A percentile compares a stretch with the other conserved stretches of the same genome.
Evolutionary conservation across 1,284 basidiomycete genomes (phyloP).

Genomic region (Boletus putidus): DNA sequence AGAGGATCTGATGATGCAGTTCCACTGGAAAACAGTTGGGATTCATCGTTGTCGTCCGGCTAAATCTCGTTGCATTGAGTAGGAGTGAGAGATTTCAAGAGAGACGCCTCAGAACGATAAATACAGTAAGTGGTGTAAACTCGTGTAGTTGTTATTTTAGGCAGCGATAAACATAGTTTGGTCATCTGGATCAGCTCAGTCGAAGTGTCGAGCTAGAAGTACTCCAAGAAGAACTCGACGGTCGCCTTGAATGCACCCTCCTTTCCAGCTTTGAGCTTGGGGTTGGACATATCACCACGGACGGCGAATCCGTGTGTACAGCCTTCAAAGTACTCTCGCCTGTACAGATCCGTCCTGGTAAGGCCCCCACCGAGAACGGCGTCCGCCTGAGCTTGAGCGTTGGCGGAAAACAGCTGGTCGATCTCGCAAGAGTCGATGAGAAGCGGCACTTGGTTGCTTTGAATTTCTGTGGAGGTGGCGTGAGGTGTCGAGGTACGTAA

Average conservation of each 20-base stretch:
- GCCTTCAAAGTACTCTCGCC: slow-evolving; percentile 40
- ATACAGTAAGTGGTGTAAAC: not conserved
- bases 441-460: slow-evolving; percentile 37
- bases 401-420: slow-evolving; percentile 35
- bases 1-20: slow-evolving; percentile 15
- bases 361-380: slow-evolving; percentile 42
- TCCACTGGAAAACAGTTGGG: slow-evolving; percentile 15
- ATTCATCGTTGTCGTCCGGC: not conserved
- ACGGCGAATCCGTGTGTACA: slow-evolving; percentile 52
- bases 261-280: slow-evolving; percentile 52
- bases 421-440: slow-evolving; percentile 43
- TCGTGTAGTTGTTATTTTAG: slow-evolving; percentile 22
- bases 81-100: not conserved
- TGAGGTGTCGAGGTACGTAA: not conserved
- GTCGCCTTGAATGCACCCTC: slow-evolving; percentile 57
- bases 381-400: slow-evolving; percentile 34
- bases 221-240: slow-evolving; percentile 49
- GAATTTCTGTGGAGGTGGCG: slow-evolving; percentile 31
- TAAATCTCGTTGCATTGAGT: not conserved
- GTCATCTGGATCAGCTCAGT: not conserved
- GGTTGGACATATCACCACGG: slow-evolving; percentile 37
- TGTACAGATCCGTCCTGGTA: slow-evolving; percentile 44
- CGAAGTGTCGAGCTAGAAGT: not conserved
- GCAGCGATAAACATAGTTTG: not conserved
- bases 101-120: not conserved